phyloP scores from a whole-genome alignment of 192 early-diverging fungal genomes.

The Linnemannia hyalina region DNA sequence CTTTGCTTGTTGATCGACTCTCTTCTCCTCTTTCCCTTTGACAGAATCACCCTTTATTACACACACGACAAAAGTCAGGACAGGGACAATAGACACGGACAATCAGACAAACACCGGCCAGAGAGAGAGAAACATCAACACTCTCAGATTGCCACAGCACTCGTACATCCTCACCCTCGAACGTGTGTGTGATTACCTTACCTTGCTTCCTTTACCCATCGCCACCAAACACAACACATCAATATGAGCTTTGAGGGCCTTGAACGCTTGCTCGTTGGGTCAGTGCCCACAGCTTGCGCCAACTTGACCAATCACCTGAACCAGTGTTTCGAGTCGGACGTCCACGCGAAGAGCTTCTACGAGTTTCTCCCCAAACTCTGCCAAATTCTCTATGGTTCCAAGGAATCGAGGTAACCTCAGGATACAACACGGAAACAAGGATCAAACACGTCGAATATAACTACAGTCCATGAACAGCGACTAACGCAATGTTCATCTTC shows the following conservation, averaged over 20 bases:
- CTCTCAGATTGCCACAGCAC: neutral
- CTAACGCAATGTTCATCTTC: neutral
- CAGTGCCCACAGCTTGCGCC: conserved; percentile 47
- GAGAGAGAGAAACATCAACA: neutral
- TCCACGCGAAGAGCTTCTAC: conserved; percentile 49
- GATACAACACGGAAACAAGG: neutral
- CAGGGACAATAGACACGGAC: neutral
- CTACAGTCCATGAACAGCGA: neutral
- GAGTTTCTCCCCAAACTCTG: conserved; percentile 52
- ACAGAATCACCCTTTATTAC: neutral
- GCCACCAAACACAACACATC: neutral
- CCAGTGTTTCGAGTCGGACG: conserved; percentile 49
- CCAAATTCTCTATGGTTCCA: conserved; percentile 51
- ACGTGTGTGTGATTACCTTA: neutral
- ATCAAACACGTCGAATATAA: too few species aligned
- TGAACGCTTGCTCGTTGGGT: conserved; percentile 49
- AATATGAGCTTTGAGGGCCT: conserved; percentile 52
- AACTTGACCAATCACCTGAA: conserved; percentile 46
- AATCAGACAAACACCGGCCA: neutral
- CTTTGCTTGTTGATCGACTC: neutral
- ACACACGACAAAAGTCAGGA: neutral
- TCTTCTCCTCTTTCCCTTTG: neutral
- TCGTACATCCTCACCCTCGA: neutral
- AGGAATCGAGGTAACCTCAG: conserved; percentile 40
- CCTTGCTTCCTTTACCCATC: neutral